phyloP scores from a whole-genome alignment of 345 rosid species.

The Pelargonium nanum region DNA sequence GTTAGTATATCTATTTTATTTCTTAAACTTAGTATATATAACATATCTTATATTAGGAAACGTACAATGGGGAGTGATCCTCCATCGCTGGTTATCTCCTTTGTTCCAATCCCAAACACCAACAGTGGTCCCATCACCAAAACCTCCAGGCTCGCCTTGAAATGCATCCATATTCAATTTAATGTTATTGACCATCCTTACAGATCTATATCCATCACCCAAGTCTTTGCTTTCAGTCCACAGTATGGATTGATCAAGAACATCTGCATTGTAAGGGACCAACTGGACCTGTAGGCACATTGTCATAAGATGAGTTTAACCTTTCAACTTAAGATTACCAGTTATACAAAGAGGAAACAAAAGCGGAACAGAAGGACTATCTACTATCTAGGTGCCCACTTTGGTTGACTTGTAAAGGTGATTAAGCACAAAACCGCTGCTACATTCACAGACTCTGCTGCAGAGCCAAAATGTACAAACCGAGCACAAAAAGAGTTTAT shows the following conservation, averaged over 20 bases:
- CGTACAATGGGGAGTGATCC: slow-evolving; percentile 62
- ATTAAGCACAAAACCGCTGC: too few species aligned
- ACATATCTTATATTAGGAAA: background rate
- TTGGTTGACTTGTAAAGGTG: too few species aligned
- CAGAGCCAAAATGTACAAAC: too few species aligned
- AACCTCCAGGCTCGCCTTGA: slow-evolving; percentile 74
- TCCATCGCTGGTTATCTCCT: slow-evolving; percentile 89
- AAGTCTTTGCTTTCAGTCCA: slow-evolving; percentile 61
- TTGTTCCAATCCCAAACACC: slow-evolving; percentile 79
- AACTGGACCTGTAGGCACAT: slow-evolving; percentile 49
- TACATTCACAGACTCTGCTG: too few species aligned
- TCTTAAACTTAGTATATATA: background rate
- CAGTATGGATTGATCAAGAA: slow-evolving; percentile 50
- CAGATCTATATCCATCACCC: slow-evolving; percentile 34
- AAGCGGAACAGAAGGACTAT: too few species aligned
- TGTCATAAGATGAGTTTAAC: background rate
- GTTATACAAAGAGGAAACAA: too few species aligned
- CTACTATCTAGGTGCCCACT: too few species aligned
- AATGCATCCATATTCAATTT: slow-evolving; percentile 66
- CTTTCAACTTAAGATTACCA: too few species aligned
- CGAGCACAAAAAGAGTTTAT: too few species aligned
- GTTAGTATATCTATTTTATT: background rate
- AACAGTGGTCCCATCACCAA: slow-evolving; percentile 57
- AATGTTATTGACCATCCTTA: slow-evolving; percentile 68
- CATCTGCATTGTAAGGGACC: slow-evolving; percentile 43